phyloP scores from a whole-genome alignment of 805 yeast genomes.

The Candida nemodendra region DNA sequence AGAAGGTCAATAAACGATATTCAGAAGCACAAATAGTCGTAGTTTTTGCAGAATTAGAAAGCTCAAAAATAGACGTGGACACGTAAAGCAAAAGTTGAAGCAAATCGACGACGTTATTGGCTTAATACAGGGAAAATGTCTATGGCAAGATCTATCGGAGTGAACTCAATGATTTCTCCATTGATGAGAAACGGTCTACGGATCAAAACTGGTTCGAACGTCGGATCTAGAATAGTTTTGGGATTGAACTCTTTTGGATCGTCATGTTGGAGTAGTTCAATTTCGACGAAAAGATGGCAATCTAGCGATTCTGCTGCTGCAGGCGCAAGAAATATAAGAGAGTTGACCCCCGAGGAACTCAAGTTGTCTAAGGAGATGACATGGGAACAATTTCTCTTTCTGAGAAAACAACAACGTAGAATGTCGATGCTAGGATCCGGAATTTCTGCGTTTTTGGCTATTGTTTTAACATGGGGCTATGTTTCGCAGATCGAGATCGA shows the following conservation, averaged over 20 bases:
- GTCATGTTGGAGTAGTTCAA: too few relatives aligned
- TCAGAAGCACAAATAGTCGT: too few relatives aligned
- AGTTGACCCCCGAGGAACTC: slow-evolving; percentile 23
- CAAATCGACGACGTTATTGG: too few relatives aligned
- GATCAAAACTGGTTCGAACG: background rate
- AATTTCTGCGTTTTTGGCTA: slow-evolving; percentile 64
- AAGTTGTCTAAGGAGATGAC: slow-evolving; percentile 36
- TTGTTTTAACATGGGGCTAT: slow-evolving; percentile 67
- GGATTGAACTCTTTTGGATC: background rate
- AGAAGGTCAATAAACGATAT: too few relatives aligned
- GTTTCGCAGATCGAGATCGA: slow-evolving; percentile 83
- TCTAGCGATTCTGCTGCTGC: slow-evolving; percentile 2
- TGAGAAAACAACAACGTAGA: slow-evolving; percentile 73
- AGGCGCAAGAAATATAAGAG: too few relatives aligned
- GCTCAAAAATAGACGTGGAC: too few relatives aligned
- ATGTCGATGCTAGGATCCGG: slow-evolving; percentile 68
- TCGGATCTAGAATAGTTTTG: background rate
- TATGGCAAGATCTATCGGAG: slow-evolving; percentile 13
- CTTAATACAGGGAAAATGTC: too few relatives aligned
- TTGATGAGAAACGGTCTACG: background rate
- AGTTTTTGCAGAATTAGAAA: too few relatives aligned
- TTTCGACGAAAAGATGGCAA: slow-evolving; percentile 3
- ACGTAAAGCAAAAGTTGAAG: too few relatives aligned
- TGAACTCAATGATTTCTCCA: background rate
- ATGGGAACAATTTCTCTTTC: slow-evolving; percentile 79